These are phyloP conservation scores for Astragalus membranaceus DNA, from an alignment of 306 rosid genomes.

Conservation along the genomic window DNA sequence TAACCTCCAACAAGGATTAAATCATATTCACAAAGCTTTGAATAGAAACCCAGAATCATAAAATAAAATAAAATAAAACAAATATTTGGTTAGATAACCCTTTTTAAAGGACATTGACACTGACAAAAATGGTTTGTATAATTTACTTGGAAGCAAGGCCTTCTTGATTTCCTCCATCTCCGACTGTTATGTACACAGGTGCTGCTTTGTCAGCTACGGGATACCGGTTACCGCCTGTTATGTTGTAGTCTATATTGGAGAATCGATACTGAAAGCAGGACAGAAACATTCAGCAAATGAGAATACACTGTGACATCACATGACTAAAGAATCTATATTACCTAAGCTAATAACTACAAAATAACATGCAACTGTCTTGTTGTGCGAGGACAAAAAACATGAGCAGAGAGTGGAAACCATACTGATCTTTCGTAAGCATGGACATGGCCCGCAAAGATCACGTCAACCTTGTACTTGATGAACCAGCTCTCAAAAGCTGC, in stretches of 20 bases:
- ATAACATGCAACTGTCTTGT: slow-evolving; percentile 4
- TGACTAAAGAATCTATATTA: slow-evolving; percentile 11
- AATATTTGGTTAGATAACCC: not conserved
- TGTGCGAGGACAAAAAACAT: not conserved
- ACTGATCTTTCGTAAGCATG: slow-evolving; percentile 99
- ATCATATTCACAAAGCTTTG: not conserved
- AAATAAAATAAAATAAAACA: not conserved
- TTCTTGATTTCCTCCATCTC: slow-evolving; percentile 99
- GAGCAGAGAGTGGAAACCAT: slow-evolving; percentile 25
- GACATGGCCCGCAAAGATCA: slow-evolving; percentile 93
- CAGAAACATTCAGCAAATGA: slow-evolving; percentile 6
- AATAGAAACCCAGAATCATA: not conserved
- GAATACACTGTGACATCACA: not conserved
- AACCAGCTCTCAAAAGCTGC: slow-evolving; percentile 81
- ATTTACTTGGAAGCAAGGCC: slow-evolving; percentile 87
- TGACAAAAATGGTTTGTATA: not conserved
- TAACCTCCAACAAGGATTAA: not conserved
- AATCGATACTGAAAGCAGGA: slow-evolving; percentile 59
- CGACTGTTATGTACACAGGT: slow-evolving; percentile 90
- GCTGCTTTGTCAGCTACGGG: slow-evolving; percentile 78
- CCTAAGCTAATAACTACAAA: not conserved
- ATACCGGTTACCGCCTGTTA: slow-evolving; percentile 54
- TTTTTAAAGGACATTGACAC: not conserved
- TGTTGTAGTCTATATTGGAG: slow-evolving; percentile 67
- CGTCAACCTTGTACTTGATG: slow-evolving; percentile 67